Percentiles rank a stretch among this genome's conserved stretches.
These are phyloP conservation scores for Eutrema yunnanense DNA, from an alignment of 345 rosid genomes.

Conservation along the genomic window DNA sequence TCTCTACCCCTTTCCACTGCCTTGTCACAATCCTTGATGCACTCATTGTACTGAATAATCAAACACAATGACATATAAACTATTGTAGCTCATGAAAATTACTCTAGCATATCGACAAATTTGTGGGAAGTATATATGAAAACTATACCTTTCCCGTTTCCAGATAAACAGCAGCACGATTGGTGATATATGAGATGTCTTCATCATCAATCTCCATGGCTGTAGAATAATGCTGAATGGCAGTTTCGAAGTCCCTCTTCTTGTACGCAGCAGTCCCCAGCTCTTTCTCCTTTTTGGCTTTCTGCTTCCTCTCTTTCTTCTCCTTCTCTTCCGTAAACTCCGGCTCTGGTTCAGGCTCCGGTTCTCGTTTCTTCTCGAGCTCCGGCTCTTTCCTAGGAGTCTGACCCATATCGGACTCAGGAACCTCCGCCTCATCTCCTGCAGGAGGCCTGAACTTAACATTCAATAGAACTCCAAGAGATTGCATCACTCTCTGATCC, in stretches of 20 bases:
- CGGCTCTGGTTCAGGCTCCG: slow-evolving; percentile 31
- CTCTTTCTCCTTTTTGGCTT: slow-evolving; percentile 56
- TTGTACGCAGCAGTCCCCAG: slow-evolving; percentile 73
- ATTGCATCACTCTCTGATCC: slow-evolving; percentile 90
- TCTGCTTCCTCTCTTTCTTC: slow-evolving; percentile 31
- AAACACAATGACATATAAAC: not conserved
- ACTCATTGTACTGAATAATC: slow-evolving; percentile 58
- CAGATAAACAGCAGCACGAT: slow-evolving; percentile 89
- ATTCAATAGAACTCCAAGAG: slow-evolving; percentile 74
- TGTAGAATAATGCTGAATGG: slow-evolving; percentile 59
- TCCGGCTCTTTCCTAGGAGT: slow-evolving; percentile 19
- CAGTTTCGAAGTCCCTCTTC: slow-evolving; percentile 82
- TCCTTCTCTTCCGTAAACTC: slow-evolving; percentile 31
- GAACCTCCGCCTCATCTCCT: slow-evolving; percentile 45
- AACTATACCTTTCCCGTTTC: slow-evolving; percentile 71
- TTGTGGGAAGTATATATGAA: not conserved
- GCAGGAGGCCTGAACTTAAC: slow-evolving; percentile 39
- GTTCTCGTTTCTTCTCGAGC: slow-evolving; percentile 17
- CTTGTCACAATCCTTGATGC: slow-evolving; percentile 84
- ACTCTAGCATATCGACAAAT: not conserved
- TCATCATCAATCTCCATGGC: slow-evolving; percentile 78
- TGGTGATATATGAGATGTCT: slow-evolving; percentile 75
- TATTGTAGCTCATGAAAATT: not conserved
- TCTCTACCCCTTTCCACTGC: slow-evolving; percentile 95
- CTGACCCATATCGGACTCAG: slow-evolving; percentile 32